phyloP scores from a whole-genome alignment of 192 early-diverging fungal species.

The Linnemannia zychae region DNA sequence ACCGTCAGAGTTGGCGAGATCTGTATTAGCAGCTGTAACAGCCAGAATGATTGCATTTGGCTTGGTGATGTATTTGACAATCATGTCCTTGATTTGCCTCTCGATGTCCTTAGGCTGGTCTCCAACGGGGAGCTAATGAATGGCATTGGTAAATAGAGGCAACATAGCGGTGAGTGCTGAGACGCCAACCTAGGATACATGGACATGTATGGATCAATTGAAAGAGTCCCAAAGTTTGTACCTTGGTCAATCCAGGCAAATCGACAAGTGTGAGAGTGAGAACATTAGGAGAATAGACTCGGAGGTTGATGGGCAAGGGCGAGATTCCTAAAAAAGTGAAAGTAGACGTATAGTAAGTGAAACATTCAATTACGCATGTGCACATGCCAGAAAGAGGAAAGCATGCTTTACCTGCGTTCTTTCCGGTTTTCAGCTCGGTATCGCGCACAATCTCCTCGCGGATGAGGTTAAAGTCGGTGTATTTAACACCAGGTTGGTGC shows the following conservation, averaged over 20 bases:
- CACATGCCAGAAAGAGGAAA: not conserved
- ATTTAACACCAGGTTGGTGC: conserved; percentile 97
- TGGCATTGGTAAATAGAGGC: not conserved
- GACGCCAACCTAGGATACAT: not conserved
- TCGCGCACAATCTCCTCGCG: conserved; percentile 95
- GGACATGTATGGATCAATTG: too few relatives aligned
- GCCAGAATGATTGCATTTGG: conserved; percentile 98
- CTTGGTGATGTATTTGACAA: conserved; percentile 97
- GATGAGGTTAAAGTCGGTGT: conserved; percentile 96
- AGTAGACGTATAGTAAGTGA: not conserved
- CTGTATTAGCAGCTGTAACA: conserved; percentile 97
- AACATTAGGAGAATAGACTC: conserved; percentile 98
- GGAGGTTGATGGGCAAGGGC: conserved; percentile 95
- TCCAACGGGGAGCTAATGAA: conserved; percentile 87
- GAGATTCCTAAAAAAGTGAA: conserved; percentile 83
- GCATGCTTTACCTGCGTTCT: conserved; percentile 68
- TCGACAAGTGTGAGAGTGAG: conserved; percentile 98
- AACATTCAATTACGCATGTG: too few relatives aligned
- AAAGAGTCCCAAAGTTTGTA: conserved; percentile 13
- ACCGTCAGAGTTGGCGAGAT: conserved; percentile 99
- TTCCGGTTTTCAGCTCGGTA: conserved; percentile 89
- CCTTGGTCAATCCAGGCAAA: conserved; percentile 97
- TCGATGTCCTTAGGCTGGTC: conserved; percentile 99
- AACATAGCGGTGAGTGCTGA: not conserved
- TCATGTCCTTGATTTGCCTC: conserved; percentile 98